Evolutionary conservation across 2,329 filamentous ascomycete genomes (phyloP), one percentile per base, ranked within the genome.

Genomic region (Ceratocystis cubensis): DNA sequence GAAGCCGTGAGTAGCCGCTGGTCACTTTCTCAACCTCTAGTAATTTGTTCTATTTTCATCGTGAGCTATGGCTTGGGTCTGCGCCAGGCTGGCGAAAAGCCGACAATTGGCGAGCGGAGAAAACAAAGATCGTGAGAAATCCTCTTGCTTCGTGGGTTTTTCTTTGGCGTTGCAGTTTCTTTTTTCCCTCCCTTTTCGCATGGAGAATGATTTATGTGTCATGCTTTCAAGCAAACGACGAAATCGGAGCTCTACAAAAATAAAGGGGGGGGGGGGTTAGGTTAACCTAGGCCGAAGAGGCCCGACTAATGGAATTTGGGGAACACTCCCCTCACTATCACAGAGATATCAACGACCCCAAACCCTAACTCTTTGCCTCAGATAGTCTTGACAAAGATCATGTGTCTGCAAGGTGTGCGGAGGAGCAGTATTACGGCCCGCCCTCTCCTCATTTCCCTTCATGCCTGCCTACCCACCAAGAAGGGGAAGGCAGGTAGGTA

Each of bases 21-120:
- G 20, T 28, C 20, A 10, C 28, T 50, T n/a, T 20, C 20, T 20
- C 15, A 13, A 17, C 25, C 37, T 28, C 20, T 45, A 62, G n/a
- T n/a, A 20, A 5, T 59, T 33, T 59, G 5, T 33, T 17, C 25
- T 17, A 30, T 59, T 59, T 59, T 59, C 53, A 37, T 33, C 28
- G 13, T 57, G 20, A 30, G 25, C 22, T 10, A 30, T 33, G 17
- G 28, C 28, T 59, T n/a, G n/a, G 28, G 28, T 7, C 17, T 37
- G 10, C 17, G 17, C 28, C 28, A 33, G 53, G 28, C 28, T 22
- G n/a, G 1, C 13, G 25, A 61, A 61, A 67, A 64, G 61, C 65
- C 65, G 65, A 67, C 28, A 64, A 64, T 67, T 67, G 53, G 63
- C 65, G 65, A 67, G 22, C n/a, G 33, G 37, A 13, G 61, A 59